Base-by-base conservation (phyloP, 2,329 filamentous ascomycete genomes). In the Botrytis hyacinthi region DNA sequence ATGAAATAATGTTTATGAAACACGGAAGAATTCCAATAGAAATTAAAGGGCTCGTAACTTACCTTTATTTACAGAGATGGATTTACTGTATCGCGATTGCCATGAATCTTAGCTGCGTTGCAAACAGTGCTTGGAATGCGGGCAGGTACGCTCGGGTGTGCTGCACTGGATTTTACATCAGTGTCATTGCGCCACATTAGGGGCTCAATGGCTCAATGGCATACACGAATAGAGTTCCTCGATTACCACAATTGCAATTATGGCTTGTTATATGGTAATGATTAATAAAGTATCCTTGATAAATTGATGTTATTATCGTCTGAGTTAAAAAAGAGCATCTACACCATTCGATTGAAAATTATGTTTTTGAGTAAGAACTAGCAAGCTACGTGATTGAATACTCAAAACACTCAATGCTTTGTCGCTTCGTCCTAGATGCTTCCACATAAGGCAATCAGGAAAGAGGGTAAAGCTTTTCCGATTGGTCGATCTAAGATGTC, bases 91-190 rank as follows among this genome's bases (percentile, higher is more conserved):
- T 62, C 37, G 60, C 14, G 5, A 42, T 42, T 63, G 26, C 62
- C 62, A 14, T 48, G 6, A 29, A 57, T 29, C n/a, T 57, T 57
- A 29, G 29, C 29, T 29, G 7, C 20, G 35, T 63, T 54, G 48
- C 48, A 54, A 54, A 42, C 60, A 44, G 37, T 63, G 60, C 26
- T 63, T 61, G 59, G n/a, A 57, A 57, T 57, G 51, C n/a, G n/a
- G 51, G 51, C 51, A 57, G 51, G 51, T 57, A 29, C 51, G n/a
- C 51, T 29, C 14, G n/a, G 51, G n/a, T 57, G 8, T n/a, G 26
- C n/a, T 29, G 51, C 14, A 29, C 16, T 29, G n/a, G 14, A 8
- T 2, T 40, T 32, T 32, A 48, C 46, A 26, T 32, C 7, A 63
- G n/a, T 42, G 61, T 63, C 18, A 29, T 44, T 63, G n/a, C 61